Evolutionary conservation across 176 grass and related monocot species (phyloP), one percentile per base, ranked within the genome.

Genomic region (Aegilops speltoides): DNA sequence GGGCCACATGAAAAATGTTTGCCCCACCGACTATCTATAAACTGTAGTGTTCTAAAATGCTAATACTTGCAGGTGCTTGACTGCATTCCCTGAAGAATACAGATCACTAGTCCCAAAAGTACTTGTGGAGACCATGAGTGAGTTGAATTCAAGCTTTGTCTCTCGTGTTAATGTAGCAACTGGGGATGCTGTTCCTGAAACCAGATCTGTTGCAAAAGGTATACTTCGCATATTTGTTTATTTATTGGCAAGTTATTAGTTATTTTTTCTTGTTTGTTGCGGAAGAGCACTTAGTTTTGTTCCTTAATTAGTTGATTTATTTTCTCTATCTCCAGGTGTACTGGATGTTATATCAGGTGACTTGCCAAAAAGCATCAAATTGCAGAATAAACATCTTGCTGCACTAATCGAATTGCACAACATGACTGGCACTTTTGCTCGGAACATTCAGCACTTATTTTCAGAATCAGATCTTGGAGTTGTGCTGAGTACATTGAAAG

Each of bases 101-200:
- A 93, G 88, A 50, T 93, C 90, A 85, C 85, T 99, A 61, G 94
- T 99, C 76, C 97, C 97, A 5, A 97, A 90, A 89, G 78, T 99
- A 87, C 93, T 99, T 80, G 76, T 89, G 66, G 97, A 96, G 61
- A 94, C 84, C 79, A 98, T 96, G 97, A 85, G 78, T 88, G 94
- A 98, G 81, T 76, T 98, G 84, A 89, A 69, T 67, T 84, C 92
- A 84, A 93, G 87, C n/a, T 96, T 98, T 94, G 83, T 97, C 57
- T 93, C 92, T 79, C 89, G 87, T 81, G 62, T 93, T 69, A 99
- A 99, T 48, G 28, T 96, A 84, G 94, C 97, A 88, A 96, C 94
- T 86, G 97, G 97, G 68, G 97, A 98, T 88, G 97, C 91, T 84
- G 90, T 93, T 89, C 93, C 93, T 80, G 97, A 96, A 96, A 99